Conservation (phyloP, 2,329 filamentous ascomycete genomes). For the Epichloe gansuensis region DNA sequence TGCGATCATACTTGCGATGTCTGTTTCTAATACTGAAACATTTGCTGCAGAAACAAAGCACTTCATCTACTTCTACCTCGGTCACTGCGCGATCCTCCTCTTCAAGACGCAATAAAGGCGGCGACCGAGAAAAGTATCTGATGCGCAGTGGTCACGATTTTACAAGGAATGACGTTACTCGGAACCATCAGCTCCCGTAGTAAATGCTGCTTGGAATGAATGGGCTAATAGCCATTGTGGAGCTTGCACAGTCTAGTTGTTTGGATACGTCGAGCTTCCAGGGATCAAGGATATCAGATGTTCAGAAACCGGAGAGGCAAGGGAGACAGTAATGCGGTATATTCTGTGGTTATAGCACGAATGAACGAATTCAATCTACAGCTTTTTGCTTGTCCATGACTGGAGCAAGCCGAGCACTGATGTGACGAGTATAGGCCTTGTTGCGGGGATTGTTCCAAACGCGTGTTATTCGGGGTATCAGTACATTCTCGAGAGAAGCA, state of each 20-base stretch:
- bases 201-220: background rate
- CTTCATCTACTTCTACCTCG: constrained; percentile 99
- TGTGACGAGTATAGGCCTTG: background rate
- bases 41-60: constrained; percentile 76
- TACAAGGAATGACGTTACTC: background rate
- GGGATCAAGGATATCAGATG: background rate
- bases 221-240: background rate
- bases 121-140: background rate
- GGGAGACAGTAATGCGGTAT: no score
- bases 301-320: background rate
- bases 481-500: no score
- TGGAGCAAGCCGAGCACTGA: background rate
- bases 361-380: no score
- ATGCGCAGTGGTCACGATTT: background rate
- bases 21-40: background rate
- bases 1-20: background rate
- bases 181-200: background rate
- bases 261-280: background rate
- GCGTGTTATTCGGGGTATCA: no score
- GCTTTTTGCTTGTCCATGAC: background rate
- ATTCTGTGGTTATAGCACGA: no score
- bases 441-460: no score
- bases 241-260: background rate
- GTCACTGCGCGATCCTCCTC: constrained; percentile 92
- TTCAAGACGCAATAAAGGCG: constrained; percentile 83